Conservation (phyloP, 495 filamentous ascomycete genomes). For the Podospora sp. region DNA sequence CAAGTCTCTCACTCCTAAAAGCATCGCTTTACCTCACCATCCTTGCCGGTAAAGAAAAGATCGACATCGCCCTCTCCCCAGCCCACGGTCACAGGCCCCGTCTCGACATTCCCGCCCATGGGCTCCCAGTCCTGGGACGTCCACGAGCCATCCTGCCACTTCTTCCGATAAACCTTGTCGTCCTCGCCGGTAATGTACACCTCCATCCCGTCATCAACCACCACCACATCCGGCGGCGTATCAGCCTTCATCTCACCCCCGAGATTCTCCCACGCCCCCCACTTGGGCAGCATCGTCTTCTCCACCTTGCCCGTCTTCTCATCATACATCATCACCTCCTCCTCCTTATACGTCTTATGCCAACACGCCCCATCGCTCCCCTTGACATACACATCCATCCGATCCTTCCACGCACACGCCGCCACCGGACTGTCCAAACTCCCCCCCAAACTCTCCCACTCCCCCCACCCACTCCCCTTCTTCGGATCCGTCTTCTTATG, state of each 20-base stretch:
- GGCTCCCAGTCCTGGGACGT: constrained; percentile 24
- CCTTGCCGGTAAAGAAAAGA: constrained; percentile 36
- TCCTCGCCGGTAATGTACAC: constrained; percentile 38
- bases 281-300: constrained; percentile 21
- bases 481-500: constrained; percentile 12
- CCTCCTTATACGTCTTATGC: constrained; percentile 28
- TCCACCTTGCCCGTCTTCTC: constrained; percentile 2
- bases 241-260: constrained; percentile 26
- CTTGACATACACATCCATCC: constrained; percentile 32
- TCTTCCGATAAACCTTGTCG: constrained; percentile 33
- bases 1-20: constrained; percentile 7
- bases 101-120: constrained; percentile 29
- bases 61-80: constrained; percentile 41
- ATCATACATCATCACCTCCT: constrained; percentile 7
- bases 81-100: constrained; percentile 32
- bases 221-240: constrained; percentile 27
- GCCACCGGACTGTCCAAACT: constrained; percentile 25
- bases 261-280: constrained; percentile 29
- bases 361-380: constrained; percentile 31
- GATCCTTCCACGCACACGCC: constrained; percentile 26
- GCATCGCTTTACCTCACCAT: constrained; percentile 23
- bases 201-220: constrained; percentile 32
- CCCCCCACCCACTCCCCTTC: constrained; percentile 22
- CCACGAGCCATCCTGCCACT: constrained; percentile 28
- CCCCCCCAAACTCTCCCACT: constrained; percentile 28